Evolutionary conservation across 768 basidiomycete species (phyloP).

Genomic region (Auriscalpium microsporum): DNA sequence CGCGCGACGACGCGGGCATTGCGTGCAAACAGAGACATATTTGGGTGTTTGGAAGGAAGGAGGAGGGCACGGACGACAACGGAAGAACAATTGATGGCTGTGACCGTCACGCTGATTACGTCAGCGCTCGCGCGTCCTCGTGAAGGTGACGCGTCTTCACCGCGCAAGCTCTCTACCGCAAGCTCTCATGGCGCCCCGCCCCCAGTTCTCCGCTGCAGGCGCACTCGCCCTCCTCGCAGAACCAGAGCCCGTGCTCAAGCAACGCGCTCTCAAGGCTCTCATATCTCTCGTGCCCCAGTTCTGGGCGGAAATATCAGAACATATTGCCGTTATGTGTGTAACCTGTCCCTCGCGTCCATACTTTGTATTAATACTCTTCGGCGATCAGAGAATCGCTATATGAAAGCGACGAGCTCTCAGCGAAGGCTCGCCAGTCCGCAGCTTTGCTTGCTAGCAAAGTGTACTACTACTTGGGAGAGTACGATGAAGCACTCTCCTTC

Average conservation of each 20-base stretch:
- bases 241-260: slow-evolving; percentile 78
- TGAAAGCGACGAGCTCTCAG: slow-evolving; percentile 70
- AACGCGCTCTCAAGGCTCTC: slow-evolving; percentile 82
- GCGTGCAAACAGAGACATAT: slow-evolving; percentile 33
- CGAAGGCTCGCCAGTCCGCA: slow-evolving; percentile 69
- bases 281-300: slow-evolving; percentile 84
- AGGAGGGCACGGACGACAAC: neutral
- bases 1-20: slow-evolving; percentile 42
- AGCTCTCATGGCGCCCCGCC: slow-evolving; percentile 52
- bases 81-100: neutral
- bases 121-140: slow-evolving; percentile 2
- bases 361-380: neutral
- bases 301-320: slow-evolving; percentile 98
- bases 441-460: slow-evolving; percentile 95
- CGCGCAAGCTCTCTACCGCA: slow-evolving; percentile 13
- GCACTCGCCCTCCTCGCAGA: slow-evolving; percentile 89
- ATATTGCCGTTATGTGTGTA: slow-evolving; percentile 79
- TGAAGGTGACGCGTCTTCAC: slow-evolving; percentile 32
- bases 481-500: slow-evolving; percentile 92
- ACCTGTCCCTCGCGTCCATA: neutral
- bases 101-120: neutral
- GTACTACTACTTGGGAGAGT: slow-evolving; percentile 93
- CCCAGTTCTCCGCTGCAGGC: slow-evolving; percentile 79
- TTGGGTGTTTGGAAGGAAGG: neutral
- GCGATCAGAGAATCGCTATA: slow-evolving; percentile 74